phyloP scores from a whole-genome alignment of 208 protist genomes.

The Leishmania lainsoni region DNA sequence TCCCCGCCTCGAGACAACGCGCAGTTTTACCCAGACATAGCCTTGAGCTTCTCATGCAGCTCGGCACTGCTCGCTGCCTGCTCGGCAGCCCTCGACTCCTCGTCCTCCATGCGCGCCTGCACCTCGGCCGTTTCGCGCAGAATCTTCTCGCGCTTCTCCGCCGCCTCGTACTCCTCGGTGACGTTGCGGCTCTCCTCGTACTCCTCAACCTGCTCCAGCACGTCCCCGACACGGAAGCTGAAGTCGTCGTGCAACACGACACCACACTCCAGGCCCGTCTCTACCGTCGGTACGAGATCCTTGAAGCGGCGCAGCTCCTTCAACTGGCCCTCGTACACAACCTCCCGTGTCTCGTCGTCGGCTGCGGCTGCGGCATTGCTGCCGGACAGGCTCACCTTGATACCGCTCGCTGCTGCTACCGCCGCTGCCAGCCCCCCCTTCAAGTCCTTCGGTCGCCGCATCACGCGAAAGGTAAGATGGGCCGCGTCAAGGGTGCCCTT shows the following conservation, averaged over 20 bases:
- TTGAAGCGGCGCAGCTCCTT: slow-evolving; percentile 91
- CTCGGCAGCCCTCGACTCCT: slow-evolving; percentile 4
- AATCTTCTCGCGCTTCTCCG: slow-evolving; percentile 65
- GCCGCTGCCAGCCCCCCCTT: slow-evolving; percentile 21
- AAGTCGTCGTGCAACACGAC: slow-evolving; percentile 91
- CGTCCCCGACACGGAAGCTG: slow-evolving; percentile 73
- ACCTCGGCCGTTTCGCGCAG: slow-evolving; percentile 57
- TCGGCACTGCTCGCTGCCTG: slow-evolving; percentile 1
- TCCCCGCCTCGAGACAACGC: not conserved
- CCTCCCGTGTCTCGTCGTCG: slow-evolving; percentile 42
- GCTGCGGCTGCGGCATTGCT: slow-evolving; percentile 25
- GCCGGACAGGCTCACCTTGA: slow-evolving; percentile 1
- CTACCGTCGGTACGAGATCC: slow-evolving; percentile 84
- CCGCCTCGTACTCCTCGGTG: slow-evolving; percentile 75
- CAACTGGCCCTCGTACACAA: slow-evolving; percentile 86
- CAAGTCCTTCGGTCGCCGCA: slow-evolving; percentile 47
- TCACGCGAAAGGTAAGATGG: slow-evolving; percentile 69
- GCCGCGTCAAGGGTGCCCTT: slow-evolving; percentile 72
- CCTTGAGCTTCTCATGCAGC: slow-evolving; percentile 35
- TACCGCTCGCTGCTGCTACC: slow-evolving; percentile 9
- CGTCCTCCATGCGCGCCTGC: slow-evolving; percentile 44
- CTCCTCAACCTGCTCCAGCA: slow-evolving; percentile 75
- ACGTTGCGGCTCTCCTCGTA: slow-evolving; percentile 85
- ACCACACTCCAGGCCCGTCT: slow-evolving; percentile 87
- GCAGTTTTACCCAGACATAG: not conserved